Base-by-base conservation (phyloP, 2,329 filamentous ascomycete genomes). In the Ophiostoma ips region DNA sequence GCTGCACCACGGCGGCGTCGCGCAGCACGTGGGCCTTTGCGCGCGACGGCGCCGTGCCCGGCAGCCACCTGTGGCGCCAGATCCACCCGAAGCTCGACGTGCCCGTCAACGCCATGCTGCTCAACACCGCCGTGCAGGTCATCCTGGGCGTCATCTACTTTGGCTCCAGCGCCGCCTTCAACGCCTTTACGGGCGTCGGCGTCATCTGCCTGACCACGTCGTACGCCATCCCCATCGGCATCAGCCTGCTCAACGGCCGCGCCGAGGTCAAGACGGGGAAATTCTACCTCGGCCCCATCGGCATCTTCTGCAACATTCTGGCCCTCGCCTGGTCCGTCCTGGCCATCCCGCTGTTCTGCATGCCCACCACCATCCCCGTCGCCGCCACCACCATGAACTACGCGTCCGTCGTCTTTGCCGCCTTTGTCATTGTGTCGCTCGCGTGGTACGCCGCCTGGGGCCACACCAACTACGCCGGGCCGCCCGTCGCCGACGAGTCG, bases 201-300 rank as follows among this genome's bases (percentile, higher is more conserved):
- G 43, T 45, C 28, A 45, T 45, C 43, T 45, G 43, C 43, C 43
- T 45, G 28, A 45, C 43, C n/a, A 45, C 43, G 16, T 45, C 43
- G 43, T 45, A 45, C 16, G 43, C 43, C 6, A 24, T 21, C 3
- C 43, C 43, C 28, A 45, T 45, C 30, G 43, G 24, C 43, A 45
- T 45, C 30, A 45, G 43, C 43, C 28, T 45, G 16, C n/a, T 45
- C n/a, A 33, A 31, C 28, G 43, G 43, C 28, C 43, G 43, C 30
- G 31, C 18, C 15, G 28, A 45, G 30, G 43, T 45, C 43, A 45
- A 45, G 43, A 21, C 43, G 1, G 43, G 43, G 16, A 12, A 45
- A 28, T 45, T 45, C 30, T 45, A 45, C 43, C 43, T 45, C 11
- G 43, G 43, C 43, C 28, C 43, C 43, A 21, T 45, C 5, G 43